phyloP scores from a whole-genome alignment of 768 basidiomycete genomes.

The Kwoniella europaea region DNA sequence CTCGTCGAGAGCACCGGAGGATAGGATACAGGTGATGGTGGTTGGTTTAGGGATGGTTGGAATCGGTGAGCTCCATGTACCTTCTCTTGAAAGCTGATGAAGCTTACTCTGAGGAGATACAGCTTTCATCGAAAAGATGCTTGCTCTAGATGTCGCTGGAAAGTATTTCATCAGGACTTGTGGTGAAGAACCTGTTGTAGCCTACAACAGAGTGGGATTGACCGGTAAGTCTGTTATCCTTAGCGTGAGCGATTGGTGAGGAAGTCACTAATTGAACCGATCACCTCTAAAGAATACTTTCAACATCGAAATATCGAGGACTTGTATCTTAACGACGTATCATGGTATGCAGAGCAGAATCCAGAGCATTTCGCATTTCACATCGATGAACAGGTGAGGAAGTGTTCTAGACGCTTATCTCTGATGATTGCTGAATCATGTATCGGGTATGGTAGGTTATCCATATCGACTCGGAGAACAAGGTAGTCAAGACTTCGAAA shows the following conservation, averaged over 20 bases:
- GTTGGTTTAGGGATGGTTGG: conserved; percentile 71
- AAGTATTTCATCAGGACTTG: conserved; percentile 67
- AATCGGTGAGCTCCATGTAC: conserved; percentile 55
- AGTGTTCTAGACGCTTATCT: background rate
- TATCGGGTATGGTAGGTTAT: conserved; percentile 17
- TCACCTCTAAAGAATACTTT: conserved; percentile 63
- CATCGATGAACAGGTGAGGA: conserved; percentile 49
- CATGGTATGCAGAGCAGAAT: conserved; percentile 68
- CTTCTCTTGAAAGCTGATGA: background rate
- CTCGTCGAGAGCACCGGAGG: background rate
- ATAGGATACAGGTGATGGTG: conserved; percentile 53
- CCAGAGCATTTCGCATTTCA: conserved; percentile 63
- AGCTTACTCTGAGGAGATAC: background rate
- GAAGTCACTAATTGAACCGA: background rate
- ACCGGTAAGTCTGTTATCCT: conserved; percentile 53
- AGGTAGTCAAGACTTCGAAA: conserved; percentile 57
- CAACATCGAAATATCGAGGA: conserved; percentile 67
- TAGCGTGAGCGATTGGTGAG: too few relatives aligned
- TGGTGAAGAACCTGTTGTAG: conserved; percentile 63
- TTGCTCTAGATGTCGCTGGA: conserved; percentile 64
- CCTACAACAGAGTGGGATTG: conserved; percentile 57
- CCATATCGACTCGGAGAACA: conserved; percentile 44
- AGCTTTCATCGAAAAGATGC: conserved; percentile 74
- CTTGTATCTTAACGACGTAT: conserved; percentile 66
- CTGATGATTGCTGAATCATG: background rate